Base-by-base conservation (phyloP, 2,329 filamentous ascomycete species). In the Talaromyces sp. region DNA sequence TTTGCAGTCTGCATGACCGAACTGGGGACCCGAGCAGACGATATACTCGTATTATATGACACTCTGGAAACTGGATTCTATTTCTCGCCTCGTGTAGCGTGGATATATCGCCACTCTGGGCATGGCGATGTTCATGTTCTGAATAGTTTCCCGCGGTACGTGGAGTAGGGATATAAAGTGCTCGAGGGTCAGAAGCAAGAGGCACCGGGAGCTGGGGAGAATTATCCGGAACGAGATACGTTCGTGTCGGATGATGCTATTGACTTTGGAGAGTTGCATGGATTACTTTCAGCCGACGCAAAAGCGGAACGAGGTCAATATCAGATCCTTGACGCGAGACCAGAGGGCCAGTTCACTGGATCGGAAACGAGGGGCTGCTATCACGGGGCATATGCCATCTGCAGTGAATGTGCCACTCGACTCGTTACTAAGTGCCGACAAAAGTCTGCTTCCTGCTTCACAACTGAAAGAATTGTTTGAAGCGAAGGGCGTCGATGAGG, bases 1-100 rank as follows among this genome's bases (percentile, higher is more conserved):
- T 75, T 76, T 58, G 69, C 72, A 0, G 47, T 45, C 6, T 65
- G 40, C 34, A 69, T 74, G 67, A 56, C 64, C 1, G 47, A 56
- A 11, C 65, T 74, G 5, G 72, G 69, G 15, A 67, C 74, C 56
- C 66, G 5, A 11, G 67, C 67, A 8, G 67, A 70, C 11, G 73
- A 72, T 49, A 67, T 69, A n/a, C 62, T 76, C 1, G 72, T 76
- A 38, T 56, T 75, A 15, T 76, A 75, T 59, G 74, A 76, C 45
- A 60, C 72, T 2, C 62, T 70, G 1, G 73, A 75, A 7, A 66
- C 71, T 2, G 74, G 72, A 4, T 68, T 74, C 6, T 74, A 76
- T 58, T 71, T 67, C 6, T 70, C 73, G 0, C 73, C 74, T 19
- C 71, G 74, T 1, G 72, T 73, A 1, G 73, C 73, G 8, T 76